phyloP scores from a whole-genome alignment of 2,329 filamentous ascomycete genomes.

The Xylaria sp. region DNA sequence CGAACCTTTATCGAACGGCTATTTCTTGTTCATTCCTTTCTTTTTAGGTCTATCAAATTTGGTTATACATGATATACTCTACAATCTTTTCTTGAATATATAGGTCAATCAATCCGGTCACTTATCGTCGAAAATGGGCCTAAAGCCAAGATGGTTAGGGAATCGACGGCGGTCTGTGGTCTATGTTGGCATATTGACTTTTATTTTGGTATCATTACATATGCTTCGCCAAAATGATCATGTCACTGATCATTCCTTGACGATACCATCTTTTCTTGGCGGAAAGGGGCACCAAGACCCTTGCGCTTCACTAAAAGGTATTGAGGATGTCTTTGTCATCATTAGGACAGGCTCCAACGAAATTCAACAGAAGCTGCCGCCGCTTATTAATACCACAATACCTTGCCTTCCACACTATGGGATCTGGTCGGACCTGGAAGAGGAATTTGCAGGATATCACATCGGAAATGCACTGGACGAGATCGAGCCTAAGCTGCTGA shows the following conservation, averaged over 20 bases:
- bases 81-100: constrained; percentile 12
- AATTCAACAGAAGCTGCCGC: constrained; percentile 31
- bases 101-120: not conserved
- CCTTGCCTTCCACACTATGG: constrained; percentile 31
- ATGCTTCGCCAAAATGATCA: not conserved
- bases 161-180: constrained; percentile 15
- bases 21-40: not conserved
- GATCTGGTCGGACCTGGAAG: constrained; percentile 34
- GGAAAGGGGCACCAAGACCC: constrained; percentile 6
- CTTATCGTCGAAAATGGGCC: constrained; percentile 9
- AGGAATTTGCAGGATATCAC: constrained; percentile 30
- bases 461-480: constrained; percentile 28
- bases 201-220: constrained; percentile 10
- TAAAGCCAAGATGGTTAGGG: not conserved
- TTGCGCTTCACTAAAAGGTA: constrained; percentile 20
- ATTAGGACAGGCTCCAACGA: constrained; percentile 38
- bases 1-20: not conserved
- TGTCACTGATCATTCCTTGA: not conserved
- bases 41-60: not conserved
- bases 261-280: not conserved
- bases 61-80: not conserved
- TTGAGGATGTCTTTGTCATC: constrained; percentile 36
- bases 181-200: constrained; percentile 18
- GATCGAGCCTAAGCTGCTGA: constrained; percentile 27
- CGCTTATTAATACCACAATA: constrained; percentile 30